Evolutionary conservation across 108 stramenopile genomes (phyloP).

Genomic region (Conticribra guillardii): DNA sequence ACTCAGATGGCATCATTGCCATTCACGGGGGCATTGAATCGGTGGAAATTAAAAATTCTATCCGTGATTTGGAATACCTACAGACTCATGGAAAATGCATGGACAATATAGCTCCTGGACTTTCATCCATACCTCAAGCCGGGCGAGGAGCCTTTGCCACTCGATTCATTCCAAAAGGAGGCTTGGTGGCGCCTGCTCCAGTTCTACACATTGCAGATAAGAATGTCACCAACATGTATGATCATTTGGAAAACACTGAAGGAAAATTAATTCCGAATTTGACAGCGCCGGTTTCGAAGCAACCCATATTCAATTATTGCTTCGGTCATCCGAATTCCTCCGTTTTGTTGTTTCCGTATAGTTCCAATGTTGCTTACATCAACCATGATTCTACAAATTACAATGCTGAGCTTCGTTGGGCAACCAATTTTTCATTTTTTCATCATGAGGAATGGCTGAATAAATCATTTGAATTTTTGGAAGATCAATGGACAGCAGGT

Average conservation of each 20-base stretch:
- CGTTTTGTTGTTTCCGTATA: conserved; percentile 81
- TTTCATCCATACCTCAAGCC: conserved; percentile 68
- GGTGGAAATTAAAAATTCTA: conserved; percentile 50
- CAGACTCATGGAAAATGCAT: conserved; percentile 72
- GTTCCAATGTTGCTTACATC: conserved; percentile 59
- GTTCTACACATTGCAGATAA: conserved; percentile 69
- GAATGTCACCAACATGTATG: conserved; percentile 46
- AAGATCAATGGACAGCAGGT: conserved; percentile 52
- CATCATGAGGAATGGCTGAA: conserved; percentile 72
- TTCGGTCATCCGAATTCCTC: conserved; percentile 79
- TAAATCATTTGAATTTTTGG: conserved; percentile 56
- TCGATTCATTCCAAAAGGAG: conserved; percentile 61
- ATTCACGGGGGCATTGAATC: conserved; percentile 43
- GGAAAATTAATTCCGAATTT: conserved; percentile 40
- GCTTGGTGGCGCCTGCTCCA: conserved; percentile 70
- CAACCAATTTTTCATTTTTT: conserved; percentile 52
- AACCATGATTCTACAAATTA: conserved; percentile 70
- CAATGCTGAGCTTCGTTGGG: conserved; percentile 74
- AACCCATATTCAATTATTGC: conserved; percentile 80
- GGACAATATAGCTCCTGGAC: conserved; percentile 69
- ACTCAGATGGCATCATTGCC: conserved; percentile 46
- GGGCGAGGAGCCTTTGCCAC: conserved; percentile 83
- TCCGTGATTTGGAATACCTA: conserved; percentile 58
- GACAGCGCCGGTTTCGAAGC: conserved; percentile 43
- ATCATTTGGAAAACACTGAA: conserved; percentile 24